These are phyloP conservation scores for Talinum fruticosum DNA, from an alignment of 148 eudicot genomes.

Conservation along the genomic window DNA sequence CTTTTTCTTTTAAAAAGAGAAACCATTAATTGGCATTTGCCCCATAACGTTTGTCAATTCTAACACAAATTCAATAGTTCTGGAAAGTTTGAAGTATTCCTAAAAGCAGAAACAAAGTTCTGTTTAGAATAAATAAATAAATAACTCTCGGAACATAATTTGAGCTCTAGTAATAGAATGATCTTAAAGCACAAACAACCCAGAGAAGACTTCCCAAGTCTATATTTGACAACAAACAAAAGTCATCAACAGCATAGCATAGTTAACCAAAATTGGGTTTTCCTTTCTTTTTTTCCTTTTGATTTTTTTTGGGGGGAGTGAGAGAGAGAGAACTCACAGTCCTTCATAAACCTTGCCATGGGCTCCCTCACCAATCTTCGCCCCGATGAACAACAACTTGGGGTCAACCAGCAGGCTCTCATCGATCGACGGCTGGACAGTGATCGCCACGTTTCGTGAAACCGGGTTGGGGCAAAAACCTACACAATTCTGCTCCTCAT, in stretches of 20 bases:
- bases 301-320: no score
- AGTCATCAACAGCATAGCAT: not conserved
- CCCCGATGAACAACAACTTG: slow-evolving; percentile 57
- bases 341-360: slow-evolving; percentile 67
- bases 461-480: no score
- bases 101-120: not conserved
- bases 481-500: no score
- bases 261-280: not conserved
- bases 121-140: not conserved
- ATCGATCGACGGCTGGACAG: no score
- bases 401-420: no score
- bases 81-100: slow-evolving; percentile 15
- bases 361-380: no score
- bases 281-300: not conserved
- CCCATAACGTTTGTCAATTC: slow-evolving; percentile 5
- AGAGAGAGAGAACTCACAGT: slow-evolving; percentile 34
- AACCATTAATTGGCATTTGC: not conserved
- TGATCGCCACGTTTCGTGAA: no score
- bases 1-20: not conserved
- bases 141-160: not conserved
- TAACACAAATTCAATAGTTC: slow-evolving; percentile 19
- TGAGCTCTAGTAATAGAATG: not conserved
- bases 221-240: not conserved
- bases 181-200: not conserved
- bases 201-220: not conserved